phyloP scores from a whole-genome alignment of 208 protist species.

The Leishmania gerbilli region DNA sequence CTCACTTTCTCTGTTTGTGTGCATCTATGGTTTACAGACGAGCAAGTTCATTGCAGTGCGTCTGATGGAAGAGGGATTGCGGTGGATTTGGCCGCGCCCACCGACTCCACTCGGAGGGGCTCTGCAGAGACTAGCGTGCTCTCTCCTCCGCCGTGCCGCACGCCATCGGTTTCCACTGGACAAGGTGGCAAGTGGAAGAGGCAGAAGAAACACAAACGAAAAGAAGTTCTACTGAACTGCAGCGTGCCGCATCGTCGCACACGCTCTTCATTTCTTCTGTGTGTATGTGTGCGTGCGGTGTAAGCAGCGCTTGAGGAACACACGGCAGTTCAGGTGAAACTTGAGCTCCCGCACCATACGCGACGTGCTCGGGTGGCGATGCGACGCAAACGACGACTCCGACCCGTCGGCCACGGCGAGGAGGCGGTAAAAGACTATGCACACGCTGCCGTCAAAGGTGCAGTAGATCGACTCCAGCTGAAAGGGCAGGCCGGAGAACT shows the following conservation, averaged over 20 bases:
- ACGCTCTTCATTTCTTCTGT: background rate
- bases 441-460: slow-evolving; percentile 60
- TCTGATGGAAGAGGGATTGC: background rate
- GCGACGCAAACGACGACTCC: background rate
- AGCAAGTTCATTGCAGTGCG: background rate
- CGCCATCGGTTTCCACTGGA: background rate
- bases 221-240: background rate
- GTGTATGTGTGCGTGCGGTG: background rate
- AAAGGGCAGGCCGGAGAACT: slow-evolving; percentile 65
- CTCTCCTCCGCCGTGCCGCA: background rate
- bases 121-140: background rate
- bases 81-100: background rate
- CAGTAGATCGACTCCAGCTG: slow-evolving; percentile 59
- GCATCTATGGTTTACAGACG: slow-evolving; percentile 7
- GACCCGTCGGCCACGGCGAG: slow-evolving; percentile 9
- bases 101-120: background rate
- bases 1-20: background rate
- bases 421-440: slow-evolving; percentile 61
- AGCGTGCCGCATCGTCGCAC: background rate
- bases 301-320: slow-evolving; percentile 37
- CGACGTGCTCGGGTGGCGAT: slow-evolving; percentile 38
- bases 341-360: slow-evolving; percentile 56
- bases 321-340: slow-evolving; percentile 50
- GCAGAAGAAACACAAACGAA: background rate
- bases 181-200: background rate